These are phyloP conservation scores for Talaromyces adpressus DNA, from an alignment of 495 filamentous ascomycete species.

Conservation along the genomic window DNA sequence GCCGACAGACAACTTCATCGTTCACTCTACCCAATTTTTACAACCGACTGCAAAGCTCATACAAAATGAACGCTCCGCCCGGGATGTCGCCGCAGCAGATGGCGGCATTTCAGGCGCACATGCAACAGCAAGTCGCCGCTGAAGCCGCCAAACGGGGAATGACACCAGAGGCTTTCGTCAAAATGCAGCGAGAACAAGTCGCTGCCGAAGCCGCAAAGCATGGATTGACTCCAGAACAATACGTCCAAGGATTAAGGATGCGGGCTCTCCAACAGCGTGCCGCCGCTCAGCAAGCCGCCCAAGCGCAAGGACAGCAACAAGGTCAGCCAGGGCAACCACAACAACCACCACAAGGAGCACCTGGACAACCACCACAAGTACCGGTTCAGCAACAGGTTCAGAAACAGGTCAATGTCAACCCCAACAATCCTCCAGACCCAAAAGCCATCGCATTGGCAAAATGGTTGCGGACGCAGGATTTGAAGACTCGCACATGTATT, in stretches of 20 bases:
- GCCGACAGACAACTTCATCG: not conserved
- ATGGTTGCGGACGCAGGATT: conserved; percentile 74
- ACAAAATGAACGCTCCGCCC: conserved; percentile 44
- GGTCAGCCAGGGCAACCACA: conserved; percentile 28
- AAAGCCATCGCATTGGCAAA: conserved; percentile 84
- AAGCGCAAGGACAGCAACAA: conserved; percentile 28
- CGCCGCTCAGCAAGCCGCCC: conserved; percentile 29
- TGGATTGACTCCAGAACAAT: conserved; percentile 56
- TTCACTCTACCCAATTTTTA: not conserved
- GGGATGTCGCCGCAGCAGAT: conserved; percentile 84
- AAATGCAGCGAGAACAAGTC: conserved; percentile 48
- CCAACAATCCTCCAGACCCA: conserved; percentile 71
- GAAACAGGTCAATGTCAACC: conserved; percentile 49
- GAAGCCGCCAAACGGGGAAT: conserved; percentile 70
- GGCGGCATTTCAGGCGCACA: conserved; percentile 74
- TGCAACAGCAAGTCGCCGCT: conserved; percentile 76
- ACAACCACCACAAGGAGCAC: conserved; percentile 19
- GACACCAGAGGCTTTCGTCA: conserved; percentile 67
- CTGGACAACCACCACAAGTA: conserved; percentile 20
- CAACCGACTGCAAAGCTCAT: not conserved
- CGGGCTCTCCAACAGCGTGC: conserved; percentile 42
- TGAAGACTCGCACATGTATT: conserved; percentile 90
- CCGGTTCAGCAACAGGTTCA: conserved; percentile 23
- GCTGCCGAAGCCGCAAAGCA: conserved; percentile 57
- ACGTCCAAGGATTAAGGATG: conserved; percentile 57